Conservation (phyloP, 805 yeast species). For the Candida nemodendra region DNA sequence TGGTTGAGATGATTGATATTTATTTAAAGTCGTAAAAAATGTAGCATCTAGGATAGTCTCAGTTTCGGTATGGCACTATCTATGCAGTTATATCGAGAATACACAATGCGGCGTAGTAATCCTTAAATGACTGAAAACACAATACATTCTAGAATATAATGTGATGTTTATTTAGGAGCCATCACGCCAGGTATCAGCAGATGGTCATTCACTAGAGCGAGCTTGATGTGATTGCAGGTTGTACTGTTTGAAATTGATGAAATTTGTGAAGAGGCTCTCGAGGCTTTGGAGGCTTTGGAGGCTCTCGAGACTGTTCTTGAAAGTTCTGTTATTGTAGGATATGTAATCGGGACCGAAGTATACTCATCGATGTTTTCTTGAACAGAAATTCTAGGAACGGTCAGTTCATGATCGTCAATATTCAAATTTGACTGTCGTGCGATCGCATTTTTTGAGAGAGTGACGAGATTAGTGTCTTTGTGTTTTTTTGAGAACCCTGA, state of each 20-base stretch:
- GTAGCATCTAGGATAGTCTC: background rate
- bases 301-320: slow-evolving; percentile 7
- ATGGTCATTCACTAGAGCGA: slow-evolving; percentile 12
- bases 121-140: background rate
- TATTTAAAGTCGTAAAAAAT: too few relatives aligned
- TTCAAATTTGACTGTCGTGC: too few relatives aligned
- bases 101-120: background rate
- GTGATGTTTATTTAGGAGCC: too few relatives aligned
- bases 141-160: too few relatives aligned
- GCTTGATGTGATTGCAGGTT: slow-evolving; percentile 4
- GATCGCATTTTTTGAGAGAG: too few relatives aligned
- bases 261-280: background rate
- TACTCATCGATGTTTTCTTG: slow-evolving; percentile 1
- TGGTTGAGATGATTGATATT: too few relatives aligned
- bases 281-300: slow-evolving; percentile 5
- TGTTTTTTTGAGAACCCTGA: too few relatives aligned
- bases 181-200: slow-evolving; percentile 20
- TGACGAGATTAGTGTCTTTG: too few relatives aligned
- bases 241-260: slow-evolving; percentile 3
- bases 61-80: background rate
- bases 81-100: background rate
- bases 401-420: too few relatives aligned
- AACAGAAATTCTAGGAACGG: background rate
- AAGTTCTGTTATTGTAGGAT: slow-evolving; percentile 2
- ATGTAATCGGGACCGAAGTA: background rate